Evolutionary conservation across 129 eudicot genomes (phyloP), one percentile per base, ranked within the genome.

Genomic region (Flaveria brownii): DNA sequence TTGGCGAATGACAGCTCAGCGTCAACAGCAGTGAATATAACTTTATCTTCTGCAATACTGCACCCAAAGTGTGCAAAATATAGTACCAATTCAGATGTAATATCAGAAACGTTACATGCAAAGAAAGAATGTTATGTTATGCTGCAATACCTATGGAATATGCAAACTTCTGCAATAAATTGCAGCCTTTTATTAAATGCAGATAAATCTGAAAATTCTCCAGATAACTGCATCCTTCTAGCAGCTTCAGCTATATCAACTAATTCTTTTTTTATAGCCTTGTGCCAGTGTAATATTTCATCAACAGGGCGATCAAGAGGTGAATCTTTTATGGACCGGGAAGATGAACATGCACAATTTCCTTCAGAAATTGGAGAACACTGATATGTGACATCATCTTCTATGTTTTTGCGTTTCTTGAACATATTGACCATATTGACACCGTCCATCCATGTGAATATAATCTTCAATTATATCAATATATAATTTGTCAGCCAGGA

Each of bases 21-120:
- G 79, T 90, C 98, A 72, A 90, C 86, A 57, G 98, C 98, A 74
- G 98, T 96, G 80, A 93, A 93, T 84, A 90, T 93, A 84, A 93
- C 93, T 77, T 85, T 88, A 81, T 93, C 98, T 89, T 93, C 98
- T 25, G 98, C 98, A 82, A 93, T 93, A 84, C 98, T 93, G 97
- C 92, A 75, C 51, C 47, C 75, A 71, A 70, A 55, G 64, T 63
- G 75, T 66, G 72, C 11, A 20, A 57, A 62, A 80, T 30, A 52
- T 75, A 42, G 14, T 78, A 81, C 46, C 20, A 50, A 33, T 13
- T 11, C 54, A 28, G 9, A 43, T 61, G 45, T 41, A 70, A 43
- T 20, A 70, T 33, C 51, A 47, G 18, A 33, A 26, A 51, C 49
- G 33, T 26, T 18, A 52, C 30, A n/a, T 50, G 10, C 22, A 71